These are phyloP conservation scores for Nidula microcarpa DNA, from an alignment of 768 basidiomycete genomes.

Conservation along the genomic window DNA sequence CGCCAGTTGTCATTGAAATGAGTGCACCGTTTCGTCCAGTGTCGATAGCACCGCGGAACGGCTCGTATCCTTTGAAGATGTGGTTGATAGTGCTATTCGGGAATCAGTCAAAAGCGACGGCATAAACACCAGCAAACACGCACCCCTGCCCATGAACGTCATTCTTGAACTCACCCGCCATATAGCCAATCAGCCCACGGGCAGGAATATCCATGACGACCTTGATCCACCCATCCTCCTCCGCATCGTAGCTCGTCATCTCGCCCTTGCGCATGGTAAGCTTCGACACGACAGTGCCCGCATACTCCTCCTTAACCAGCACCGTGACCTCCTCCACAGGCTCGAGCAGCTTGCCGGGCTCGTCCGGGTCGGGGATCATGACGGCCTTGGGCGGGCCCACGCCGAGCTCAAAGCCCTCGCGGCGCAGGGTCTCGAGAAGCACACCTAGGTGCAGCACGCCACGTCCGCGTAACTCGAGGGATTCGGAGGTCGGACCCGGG, in stretches of 20 bases:
- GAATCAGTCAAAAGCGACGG: background rate
- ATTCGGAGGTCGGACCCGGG: conserved; percentile 46
- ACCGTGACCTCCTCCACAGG: conserved; percentile 45
- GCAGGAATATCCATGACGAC: conserved; percentile 48
- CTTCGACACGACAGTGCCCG: conserved; percentile 45
- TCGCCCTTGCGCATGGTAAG: conserved; percentile 47
- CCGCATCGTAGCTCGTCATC: conserved; percentile 42
- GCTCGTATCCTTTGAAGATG: conserved; percentile 47
- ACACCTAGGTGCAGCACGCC: conserved; percentile 51
- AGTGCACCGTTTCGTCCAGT: conserved; percentile 45
- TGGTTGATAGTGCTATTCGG: conserved; percentile 42
- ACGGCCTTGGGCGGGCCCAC: conserved; percentile 50
- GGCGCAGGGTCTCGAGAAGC: conserved; percentile 43
- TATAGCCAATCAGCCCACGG: conserved; percentile 46
- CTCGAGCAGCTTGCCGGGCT: conserved; percentile 33
- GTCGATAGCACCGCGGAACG: conserved; percentile 38
- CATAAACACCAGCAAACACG: background rate
- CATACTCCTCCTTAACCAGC: conserved; percentile 42
- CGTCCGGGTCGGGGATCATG: conserved; percentile 38
- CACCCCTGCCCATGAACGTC: conserved; percentile 50
- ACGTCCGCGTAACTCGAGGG: conserved; percentile 44
- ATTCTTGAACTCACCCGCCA: conserved; percentile 50
- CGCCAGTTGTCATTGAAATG: conserved; percentile 43
- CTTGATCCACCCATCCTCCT: conserved; percentile 43
- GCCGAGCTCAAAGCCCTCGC: conserved; percentile 45